Evolutionary conservation across 768 basidiomycete genomes (phyloP).

Genomic region (Mycena haematopus): DNA sequence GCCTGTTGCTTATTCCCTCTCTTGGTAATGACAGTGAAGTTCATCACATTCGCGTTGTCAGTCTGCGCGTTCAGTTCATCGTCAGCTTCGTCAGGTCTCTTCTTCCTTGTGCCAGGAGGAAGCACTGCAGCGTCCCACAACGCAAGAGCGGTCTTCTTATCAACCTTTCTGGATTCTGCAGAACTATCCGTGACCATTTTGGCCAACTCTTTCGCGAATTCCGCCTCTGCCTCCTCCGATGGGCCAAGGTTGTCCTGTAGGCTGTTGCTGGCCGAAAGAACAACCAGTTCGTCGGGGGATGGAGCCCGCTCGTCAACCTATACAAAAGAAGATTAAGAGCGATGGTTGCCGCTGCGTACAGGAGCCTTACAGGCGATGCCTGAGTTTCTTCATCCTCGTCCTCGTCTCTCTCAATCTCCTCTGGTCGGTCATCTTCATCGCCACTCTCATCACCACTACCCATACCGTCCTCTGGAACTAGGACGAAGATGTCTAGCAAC

Average conservation of each 20-base stretch:
- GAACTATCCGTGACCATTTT: conserved; percentile 93
- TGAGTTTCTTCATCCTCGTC: conserved; percentile 64
- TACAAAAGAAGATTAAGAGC: not conserved
- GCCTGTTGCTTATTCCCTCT: conserved; percentile 93
- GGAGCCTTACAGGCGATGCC: conserved; percentile 59
- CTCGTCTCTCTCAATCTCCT: conserved; percentile 59
- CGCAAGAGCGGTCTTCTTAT: conserved; percentile 84
- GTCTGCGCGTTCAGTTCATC: conserved; percentile 52
- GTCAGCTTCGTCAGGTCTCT: conserved; percentile 64
- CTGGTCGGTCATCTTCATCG: conserved; percentile 64
- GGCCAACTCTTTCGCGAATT: conserved; percentile 94
- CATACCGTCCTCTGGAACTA: conserved; percentile 47
- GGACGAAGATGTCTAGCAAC: conserved; percentile 24
- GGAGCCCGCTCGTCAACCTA: conserved; percentile 73
- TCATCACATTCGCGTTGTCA: conserved; percentile 65
- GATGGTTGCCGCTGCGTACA: not conserved
- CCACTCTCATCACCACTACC: conserved; percentile 66
- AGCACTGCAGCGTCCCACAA: conserved; percentile 91
- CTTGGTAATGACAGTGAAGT: conserved; percentile 92
- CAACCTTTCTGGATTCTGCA: conserved; percentile 81
- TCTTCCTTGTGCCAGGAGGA: conserved; percentile 69
- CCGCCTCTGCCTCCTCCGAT: conserved; percentile 88
- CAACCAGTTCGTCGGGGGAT: conserved; percentile 82
- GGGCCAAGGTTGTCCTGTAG: conserved; percentile 79
- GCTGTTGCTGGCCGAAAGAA: conserved; percentile 62